Base-by-base conservation (phyloP, 768 basidiomycete species). In the Auricularia sp. region DNA sequence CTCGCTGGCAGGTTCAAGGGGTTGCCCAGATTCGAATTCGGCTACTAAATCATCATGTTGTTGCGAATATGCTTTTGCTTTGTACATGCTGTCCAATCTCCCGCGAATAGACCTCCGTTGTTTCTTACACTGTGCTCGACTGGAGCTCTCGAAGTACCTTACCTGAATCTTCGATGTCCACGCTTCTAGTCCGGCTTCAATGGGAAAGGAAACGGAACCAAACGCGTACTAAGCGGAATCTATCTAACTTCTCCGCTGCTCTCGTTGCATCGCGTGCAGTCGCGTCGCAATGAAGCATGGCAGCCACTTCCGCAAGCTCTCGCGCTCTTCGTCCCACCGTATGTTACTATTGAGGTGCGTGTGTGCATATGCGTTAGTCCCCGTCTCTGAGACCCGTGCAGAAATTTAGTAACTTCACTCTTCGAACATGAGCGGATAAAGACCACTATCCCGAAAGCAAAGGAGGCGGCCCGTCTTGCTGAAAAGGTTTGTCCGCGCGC, bases 361-460 rank as follows among this genome's bases (percentile, higher is more conserved):
- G 33, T 21, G 11, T 14, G 33, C 21, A 14, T 18, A 39, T 29
- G 62, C 43, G 59, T 61, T 18, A 33, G 11, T 23, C 33, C 36
- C 65, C 21, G 36, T 39, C 34, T 61, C 12, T 35, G 10, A 18
- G 56, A n/a, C 61, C 42, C 61, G 36, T 43, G 3, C 71, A 96
- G 94, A 66, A 98, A 98, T 75, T 78, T 99, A 62, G 95, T 99
- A 67, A 91, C 93, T 33, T 94, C 93, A 3, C 82, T 98, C 39
- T 83, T 99, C 64, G 86, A 98, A 72, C 93, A 98, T 76, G 93
- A 97, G 71, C 90, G 92, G 72, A 93, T 99, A 72, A 88, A 90
- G 74, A 98, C 97, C 5, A 99, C 97, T 0, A 77, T 98, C 16
- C 88, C 96, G 36, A 98, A 98, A 75, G 97, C 97, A 2, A 88